phyloP scores from a whole-genome alignment of 176 grass and related monocot genomes.

The Tuctoria greenei region DNA sequence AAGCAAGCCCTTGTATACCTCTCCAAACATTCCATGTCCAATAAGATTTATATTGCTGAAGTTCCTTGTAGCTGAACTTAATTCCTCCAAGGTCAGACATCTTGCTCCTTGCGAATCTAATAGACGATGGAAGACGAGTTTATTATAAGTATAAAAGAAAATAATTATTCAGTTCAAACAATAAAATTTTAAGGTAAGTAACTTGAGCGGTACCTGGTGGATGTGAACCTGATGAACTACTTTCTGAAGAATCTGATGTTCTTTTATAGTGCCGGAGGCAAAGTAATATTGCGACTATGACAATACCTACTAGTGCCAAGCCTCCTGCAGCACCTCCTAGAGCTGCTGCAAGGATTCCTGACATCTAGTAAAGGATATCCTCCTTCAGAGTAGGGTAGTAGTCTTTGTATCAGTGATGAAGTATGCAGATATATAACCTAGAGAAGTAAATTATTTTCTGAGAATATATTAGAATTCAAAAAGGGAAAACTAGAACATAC shows the following conservation, averaged over 20 bases:
- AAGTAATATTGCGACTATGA: slow-evolving; percentile 42
- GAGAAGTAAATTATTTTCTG: slow-evolving; percentile 6
- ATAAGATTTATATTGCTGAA: slow-evolving; percentile 68
- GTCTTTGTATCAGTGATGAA: slow-evolving; percentile 18
- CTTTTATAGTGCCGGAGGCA: slow-evolving; percentile 41
- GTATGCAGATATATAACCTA: slow-evolving; percentile 42
- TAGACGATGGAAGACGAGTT: slow-evolving; percentile 10
- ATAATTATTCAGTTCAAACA: slow-evolving; percentile 26
- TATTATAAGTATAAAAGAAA: slow-evolving; percentile 14
- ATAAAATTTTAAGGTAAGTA: slow-evolving; percentile 6
- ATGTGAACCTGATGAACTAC: slow-evolving; percentile 64
- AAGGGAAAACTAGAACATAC: not conserved
- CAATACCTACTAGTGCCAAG: slow-evolving; percentile 46
- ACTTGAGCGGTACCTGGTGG: slow-evolving; percentile 57
- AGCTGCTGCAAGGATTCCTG: slow-evolving; percentile 69
- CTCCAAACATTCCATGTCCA: slow-evolving; percentile 83
- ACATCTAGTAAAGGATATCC: slow-evolving; percentile 72
- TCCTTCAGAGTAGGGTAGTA: slow-evolving; percentile 43
- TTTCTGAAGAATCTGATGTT: slow-evolving; percentile 73
- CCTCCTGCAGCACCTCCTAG: slow-evolving; percentile 86
- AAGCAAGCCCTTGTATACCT: slow-evolving; percentile 90
- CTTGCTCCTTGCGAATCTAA: slow-evolving; percentile 57
- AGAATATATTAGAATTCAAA: slow-evolving; percentile 18
- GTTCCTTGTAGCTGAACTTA: slow-evolving; percentile 73
- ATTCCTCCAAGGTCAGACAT: slow-evolving; percentile 65